Conservation (phyloP, 2,329 filamentous ascomycete genomes). For the Cryphonectria carpinicola region DNA sequence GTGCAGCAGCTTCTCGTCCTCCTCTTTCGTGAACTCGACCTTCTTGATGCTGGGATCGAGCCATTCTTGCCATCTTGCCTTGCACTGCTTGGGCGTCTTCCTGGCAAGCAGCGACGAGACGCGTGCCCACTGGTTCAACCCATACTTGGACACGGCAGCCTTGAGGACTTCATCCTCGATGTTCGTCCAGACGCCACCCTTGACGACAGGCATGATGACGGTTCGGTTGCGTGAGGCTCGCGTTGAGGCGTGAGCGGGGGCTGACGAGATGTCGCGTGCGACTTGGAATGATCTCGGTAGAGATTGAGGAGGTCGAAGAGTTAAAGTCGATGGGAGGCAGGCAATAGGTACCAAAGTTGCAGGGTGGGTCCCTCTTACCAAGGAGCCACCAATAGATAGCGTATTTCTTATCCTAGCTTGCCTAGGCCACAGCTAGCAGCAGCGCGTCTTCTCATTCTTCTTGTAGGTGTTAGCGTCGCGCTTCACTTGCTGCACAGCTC, state of each 20-base stretch:
- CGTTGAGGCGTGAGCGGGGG: background rate
- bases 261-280: background rate
- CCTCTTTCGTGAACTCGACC: constrained; percentile 98
- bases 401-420: background rate
- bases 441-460: constrained; percentile 4
- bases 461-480: constrained; percentile 2
- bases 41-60: constrained; percentile 97
- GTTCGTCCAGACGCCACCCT: constrained; percentile 76
- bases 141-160: constrained; percentile 91
- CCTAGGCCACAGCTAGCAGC: constrained; percentile 12
- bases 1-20: constrained; percentile 96
- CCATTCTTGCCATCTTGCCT: constrained; percentile 98
- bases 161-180: constrained; percentile 96
- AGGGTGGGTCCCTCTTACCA: background rate
- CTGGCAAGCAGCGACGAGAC: constrained; percentile 95
- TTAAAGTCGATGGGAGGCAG: background rate
- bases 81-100: constrained; percentile 99
- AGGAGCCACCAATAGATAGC: constrained; percentile 8
- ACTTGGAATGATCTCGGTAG: background rate
- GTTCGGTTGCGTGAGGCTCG: background rate
- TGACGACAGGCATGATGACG: constrained; percentile 69
- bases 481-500: background rate
- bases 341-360: constrained; percentile 3
- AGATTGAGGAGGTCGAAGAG: background rate
- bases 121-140: constrained; percentile 96